Evolutionary conservation across 2,329 filamentous ascomycete genomes (phyloP).

Genomic region (Capronia coronata): DNA sequence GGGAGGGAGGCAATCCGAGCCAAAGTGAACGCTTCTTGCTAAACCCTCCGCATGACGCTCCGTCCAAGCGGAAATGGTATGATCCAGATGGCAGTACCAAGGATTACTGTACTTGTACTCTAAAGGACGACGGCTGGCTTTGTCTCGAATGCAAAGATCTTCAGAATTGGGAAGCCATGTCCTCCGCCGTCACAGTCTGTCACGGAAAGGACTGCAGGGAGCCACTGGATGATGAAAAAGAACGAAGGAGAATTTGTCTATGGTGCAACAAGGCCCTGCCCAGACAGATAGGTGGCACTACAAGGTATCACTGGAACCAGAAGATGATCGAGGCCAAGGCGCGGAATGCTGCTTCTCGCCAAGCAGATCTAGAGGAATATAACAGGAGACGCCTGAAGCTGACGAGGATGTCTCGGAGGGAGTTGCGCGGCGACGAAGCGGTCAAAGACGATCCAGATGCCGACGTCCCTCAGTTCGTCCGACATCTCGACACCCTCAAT

Average conservation of each 20-base stretch:
- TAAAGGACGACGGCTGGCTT: conserved; percentile 29
- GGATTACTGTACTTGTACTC: conserved; percentile 30
- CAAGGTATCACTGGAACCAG: conserved; percentile 26
- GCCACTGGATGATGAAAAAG: conserved; percentile 26
- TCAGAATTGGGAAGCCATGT: conserved; percentile 28
- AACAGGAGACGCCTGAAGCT: conserved; percentile 19
- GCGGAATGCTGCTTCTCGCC: conserved; percentile 20
- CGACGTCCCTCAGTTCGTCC: conserved; percentile 24
- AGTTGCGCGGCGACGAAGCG: conserved; percentile 25
- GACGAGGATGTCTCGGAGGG: conserved; percentile 26
- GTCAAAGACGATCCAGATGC: conserved; percentile 25
- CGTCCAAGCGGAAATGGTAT: conserved; percentile 9
- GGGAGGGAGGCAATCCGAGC: conserved; percentile 29
- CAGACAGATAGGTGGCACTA: conserved; percentile 24
- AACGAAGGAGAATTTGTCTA: conserved; percentile 31
- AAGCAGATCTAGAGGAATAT: conserved; percentile 27
- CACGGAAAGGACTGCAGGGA: conserved; percentile 29
- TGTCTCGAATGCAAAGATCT: conserved; percentile 30
- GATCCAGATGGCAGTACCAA: conserved; percentile 17
- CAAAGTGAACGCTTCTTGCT: conserved; percentile 25
- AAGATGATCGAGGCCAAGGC: conserved; percentile 26
- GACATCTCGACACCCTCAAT: conserved; percentile 28
- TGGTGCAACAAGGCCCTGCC: conserved; percentile 31
- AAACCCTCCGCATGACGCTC: conserved; percentile 3
- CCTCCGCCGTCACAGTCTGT: conserved; percentile 20